Evolutionary conservation across 305 asterid species (phyloP).

Genomic region (Salvia sclarea): DNA sequence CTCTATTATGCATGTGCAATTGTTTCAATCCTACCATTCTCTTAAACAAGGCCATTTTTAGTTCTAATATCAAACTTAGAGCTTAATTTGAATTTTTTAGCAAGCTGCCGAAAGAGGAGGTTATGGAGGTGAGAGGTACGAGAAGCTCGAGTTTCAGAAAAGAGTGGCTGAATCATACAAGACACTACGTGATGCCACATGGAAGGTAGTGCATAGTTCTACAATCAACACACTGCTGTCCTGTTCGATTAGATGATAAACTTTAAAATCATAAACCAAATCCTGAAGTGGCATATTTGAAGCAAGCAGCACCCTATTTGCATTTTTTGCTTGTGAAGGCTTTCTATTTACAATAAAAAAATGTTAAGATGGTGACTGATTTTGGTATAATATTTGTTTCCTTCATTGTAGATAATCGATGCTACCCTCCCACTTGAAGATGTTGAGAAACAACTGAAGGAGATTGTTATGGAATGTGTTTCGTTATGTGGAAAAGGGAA

Average conservation of each 20-base stretch:
- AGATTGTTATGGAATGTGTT: constrained; percentile 41
- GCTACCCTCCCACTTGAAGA: constrained; percentile 38
- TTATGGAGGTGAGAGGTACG: constrained; percentile 90
- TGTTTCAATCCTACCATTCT: neutral
- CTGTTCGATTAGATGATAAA: constrained; percentile 3
- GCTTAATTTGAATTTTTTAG: constrained; percentile 36
- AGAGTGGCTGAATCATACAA: constrained; percentile 61
- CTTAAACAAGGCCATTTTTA: neutral
- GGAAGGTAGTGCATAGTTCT: constrained; percentile 63
- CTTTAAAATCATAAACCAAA: neutral
- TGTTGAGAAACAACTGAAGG: constrained; percentile 41
- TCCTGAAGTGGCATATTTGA: neutral
- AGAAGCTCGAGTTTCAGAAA: constrained; percentile 89
- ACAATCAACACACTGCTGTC: neutral
- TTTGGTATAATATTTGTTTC: neutral
- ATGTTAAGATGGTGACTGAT: neutral
- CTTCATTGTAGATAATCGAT: constrained; percentile 36
- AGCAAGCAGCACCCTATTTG: neutral
- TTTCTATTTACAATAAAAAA: neutral
- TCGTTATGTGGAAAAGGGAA: constrained; percentile 41
- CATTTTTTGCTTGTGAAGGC: neutral
- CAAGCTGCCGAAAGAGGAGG: constrained; percentile 97
- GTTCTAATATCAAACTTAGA: neutral
- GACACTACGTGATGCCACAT: constrained; percentile 58
- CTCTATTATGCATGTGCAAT: neutral